Percentiles rank a stretch among this genome's conserved stretches.
phyloP scores from a whole-genome alignment of 371 early-diverging fungal genomes.

The Rhizomucor miehei region DNA sequence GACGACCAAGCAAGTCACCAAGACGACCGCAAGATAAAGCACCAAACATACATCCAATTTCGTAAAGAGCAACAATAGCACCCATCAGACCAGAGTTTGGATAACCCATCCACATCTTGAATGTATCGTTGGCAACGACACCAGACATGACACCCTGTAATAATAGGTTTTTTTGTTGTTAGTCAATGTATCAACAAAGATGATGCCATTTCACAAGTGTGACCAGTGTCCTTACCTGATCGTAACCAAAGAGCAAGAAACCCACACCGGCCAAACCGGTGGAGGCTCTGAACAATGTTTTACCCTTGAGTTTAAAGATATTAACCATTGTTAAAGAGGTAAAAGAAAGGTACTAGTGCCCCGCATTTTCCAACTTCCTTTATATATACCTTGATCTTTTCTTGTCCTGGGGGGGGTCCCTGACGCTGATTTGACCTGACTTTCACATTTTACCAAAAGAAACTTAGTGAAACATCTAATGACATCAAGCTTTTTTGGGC shows the following conservation, averaged over 20 bases:
- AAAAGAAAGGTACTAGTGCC: slow-evolving; percentile 2
- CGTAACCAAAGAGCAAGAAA: slow-evolving; percentile 52
- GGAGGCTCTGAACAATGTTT: slow-evolving; percentile 33
- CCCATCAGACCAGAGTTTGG: slow-evolving; percentile 27
- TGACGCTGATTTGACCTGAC: background rate
- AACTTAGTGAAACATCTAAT: slow-evolving; percentile 3
- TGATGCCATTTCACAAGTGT: background rate
- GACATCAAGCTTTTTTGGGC: background rate
- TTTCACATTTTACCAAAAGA: slow-evolving; percentile 1
- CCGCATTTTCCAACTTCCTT: slow-evolving; percentile 2
- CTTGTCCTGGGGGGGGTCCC: background rate
- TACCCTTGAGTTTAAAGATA: slow-evolving; percentile 33
- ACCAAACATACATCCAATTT: slow-evolving; percentile 33
- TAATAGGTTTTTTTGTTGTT: background rate
- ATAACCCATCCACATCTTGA: slow-evolving; percentile 32
- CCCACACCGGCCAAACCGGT: slow-evolving; percentile 46
- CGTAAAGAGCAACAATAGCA: slow-evolving; percentile 29
- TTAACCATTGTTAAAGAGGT: slow-evolving; percentile 2
- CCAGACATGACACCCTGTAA: slow-evolving; percentile 46
- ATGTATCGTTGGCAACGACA: slow-evolving; percentile 33
- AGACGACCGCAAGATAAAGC: slow-evolving; percentile 24
- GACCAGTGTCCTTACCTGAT: slow-evolving; percentile 28
- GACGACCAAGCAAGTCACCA: slow-evolving; percentile 36
- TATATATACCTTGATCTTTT: background rate
- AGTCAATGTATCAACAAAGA: background rate